These are phyloP conservation scores for Coniferiporia sulphurascens DNA, from an alignment of 1,284 basidiomycete genomes.

Conservation along the genomic window DNA sequence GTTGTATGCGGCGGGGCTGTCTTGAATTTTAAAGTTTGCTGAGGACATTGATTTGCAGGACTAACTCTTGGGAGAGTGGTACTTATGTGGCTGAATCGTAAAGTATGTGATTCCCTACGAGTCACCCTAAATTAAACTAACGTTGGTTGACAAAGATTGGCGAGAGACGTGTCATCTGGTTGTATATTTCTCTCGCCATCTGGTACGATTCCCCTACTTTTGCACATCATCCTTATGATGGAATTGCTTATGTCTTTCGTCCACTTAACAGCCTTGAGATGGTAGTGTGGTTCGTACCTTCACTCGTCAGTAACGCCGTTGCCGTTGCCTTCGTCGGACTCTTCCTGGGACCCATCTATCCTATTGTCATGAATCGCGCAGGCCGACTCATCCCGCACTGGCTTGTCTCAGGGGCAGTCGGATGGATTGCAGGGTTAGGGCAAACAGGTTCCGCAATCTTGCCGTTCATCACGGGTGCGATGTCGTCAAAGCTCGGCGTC, in stretches of 20 bases:
- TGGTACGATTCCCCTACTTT: background rate
- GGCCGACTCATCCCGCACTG: conserved; percentile 43
- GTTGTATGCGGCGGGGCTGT: background rate
- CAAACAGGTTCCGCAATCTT: conserved; percentile 28
- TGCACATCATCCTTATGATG: background rate
- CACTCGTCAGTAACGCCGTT: conserved; percentile 53
- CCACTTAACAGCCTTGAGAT: conserved; percentile 43
- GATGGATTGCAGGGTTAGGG: conserved; percentile 40
- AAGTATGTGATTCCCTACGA: background rate
- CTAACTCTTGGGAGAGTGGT: background rate
- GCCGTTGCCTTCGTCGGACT: conserved; percentile 54
- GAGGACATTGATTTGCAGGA: background rate
- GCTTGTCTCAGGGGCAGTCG: conserved; percentile 49
- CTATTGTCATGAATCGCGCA: conserved; percentile 48
- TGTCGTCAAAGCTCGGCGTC: conserved; percentile 18
- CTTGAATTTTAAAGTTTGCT: background rate
- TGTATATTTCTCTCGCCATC: conserved; percentile 5
- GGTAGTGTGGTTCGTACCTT: conserved; percentile 59
- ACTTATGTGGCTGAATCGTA: conserved; percentile 7
- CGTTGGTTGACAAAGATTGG: conserved; percentile 2
- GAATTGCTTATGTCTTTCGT: conserved; percentile 7
- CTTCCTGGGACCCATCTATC: conserved; percentile 49
- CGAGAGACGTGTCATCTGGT: conserved; percentile 5
- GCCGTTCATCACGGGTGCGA: conserved; percentile 24
- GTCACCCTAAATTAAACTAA: background rate